Conservation (phyloP, 192 early-diverging fungal species). For the Coemansia sp. region DNA sequence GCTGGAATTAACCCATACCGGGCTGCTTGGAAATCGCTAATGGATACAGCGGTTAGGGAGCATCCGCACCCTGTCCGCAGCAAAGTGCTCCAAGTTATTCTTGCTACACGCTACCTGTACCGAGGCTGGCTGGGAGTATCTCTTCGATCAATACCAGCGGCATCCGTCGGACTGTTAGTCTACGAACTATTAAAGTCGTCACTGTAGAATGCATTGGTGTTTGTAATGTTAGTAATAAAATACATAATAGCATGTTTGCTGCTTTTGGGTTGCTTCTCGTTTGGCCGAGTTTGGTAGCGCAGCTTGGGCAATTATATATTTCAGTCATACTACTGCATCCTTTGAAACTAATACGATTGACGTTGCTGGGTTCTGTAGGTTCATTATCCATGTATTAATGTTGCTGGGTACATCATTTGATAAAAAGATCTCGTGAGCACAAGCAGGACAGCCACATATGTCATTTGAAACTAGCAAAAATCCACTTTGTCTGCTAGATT, state of each 20-base stretch:
- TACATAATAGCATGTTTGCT: no score
- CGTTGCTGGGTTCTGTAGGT: no score
- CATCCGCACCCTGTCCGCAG: slow-evolving; percentile 30
- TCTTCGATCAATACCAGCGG: slow-evolving; percentile 47
- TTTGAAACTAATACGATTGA: no score
- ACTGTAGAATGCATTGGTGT: neutral
- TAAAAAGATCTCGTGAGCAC: no score
- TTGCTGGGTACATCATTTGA: no score
- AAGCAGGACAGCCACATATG: slow-evolving; percentile 55
- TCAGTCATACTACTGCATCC: no score
- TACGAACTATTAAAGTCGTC: slow-evolving; percentile 48
- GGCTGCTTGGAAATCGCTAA: slow-evolving; percentile 37
- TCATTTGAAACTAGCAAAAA: slow-evolving; percentile 91
- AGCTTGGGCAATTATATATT: no score
- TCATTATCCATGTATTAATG: no score
- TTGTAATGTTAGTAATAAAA: no score
- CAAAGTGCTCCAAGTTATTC: neutral
- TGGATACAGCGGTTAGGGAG: slow-evolving; percentile 31
- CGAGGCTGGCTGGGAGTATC: slow-evolving; percentile 50
- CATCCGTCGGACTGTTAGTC: slow-evolving; percentile 34
- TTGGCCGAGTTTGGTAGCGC: no score
- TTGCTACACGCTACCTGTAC: slow-evolving; percentile 40
- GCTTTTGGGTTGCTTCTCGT: no score
- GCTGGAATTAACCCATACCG: slow-evolving; percentile 28
- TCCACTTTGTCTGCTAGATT: slow-evolving; percentile 37